Conservation (phyloP, 2,329 filamentous ascomycete genomes). For the Claviceps paspali region DNA sequence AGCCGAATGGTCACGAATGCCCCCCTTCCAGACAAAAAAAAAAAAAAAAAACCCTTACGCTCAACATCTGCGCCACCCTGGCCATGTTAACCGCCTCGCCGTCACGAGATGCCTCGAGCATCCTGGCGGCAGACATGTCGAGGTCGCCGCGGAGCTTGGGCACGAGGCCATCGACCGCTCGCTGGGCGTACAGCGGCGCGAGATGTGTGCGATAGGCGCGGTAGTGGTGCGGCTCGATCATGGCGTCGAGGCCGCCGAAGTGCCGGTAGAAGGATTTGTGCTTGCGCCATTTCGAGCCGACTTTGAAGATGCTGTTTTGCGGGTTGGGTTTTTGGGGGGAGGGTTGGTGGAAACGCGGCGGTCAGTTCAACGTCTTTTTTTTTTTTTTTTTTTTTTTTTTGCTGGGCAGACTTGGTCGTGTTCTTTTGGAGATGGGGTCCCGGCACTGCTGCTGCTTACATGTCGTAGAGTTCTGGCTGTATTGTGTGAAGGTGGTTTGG, state of each 20-base stretch:
- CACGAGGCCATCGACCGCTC: neutral
- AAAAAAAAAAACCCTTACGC: neutral
- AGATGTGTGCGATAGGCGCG: slow-evolving; percentile 2
- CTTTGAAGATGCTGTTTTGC: neutral
- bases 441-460: too few relatives aligned
- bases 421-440: too few relatives aligned
- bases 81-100: neutral
- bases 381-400: neutral
- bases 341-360: too few relatives aligned
- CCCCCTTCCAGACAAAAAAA: too few relatives aligned
- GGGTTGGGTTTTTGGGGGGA: too few relatives aligned
- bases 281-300: neutral
- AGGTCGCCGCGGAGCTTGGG: neutral
- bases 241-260: slow-evolving; percentile 1
- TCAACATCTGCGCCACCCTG: neutral
- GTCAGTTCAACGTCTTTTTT: too few relatives aligned
- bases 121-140: neutral
- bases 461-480: neutral
- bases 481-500: neutral
- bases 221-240: slow-evolving; percentile 1
- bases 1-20: too few relatives aligned
- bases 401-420: too few relatives aligned
- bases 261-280: neutral
- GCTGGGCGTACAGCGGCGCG: neutral
- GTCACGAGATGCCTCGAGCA: neutral